Evolutionary conservation across 1,284 basidiomycete species (phyloP), one percentile per base, ranked within the genome.

Genomic region (Lentinula novae-zelandiae): DNA sequence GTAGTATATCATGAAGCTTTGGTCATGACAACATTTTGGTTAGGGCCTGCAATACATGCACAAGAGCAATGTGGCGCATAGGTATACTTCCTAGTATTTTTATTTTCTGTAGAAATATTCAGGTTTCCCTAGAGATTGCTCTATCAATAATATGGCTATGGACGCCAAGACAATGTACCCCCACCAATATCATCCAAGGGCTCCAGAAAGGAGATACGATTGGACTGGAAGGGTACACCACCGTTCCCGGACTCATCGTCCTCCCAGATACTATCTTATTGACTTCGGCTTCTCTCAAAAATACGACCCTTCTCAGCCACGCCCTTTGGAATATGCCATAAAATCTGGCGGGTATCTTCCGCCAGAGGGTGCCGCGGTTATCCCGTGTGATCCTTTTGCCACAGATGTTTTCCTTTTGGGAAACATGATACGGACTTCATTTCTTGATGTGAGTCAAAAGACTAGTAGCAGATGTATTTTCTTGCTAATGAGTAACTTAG

Each of bases 121-220:
- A 27, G 27, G 27, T 27, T 36, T n/a, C 33, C 40, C 33, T 36
- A 78, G 77, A 1, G 77, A 78, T 53, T 69, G 70, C 57, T 68
- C 68, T 55, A 17, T 46, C 5, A 36, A 60, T 9, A 79, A 79
- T 51, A 68, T 77, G 40, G 76, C 76, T 73, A 66, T 77, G 59
- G 73, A 76, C 49, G 67, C 75, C 0, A 60, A 10, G 2, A 46
- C 62, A 2, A 58, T 75, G 44, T 73, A 65, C 55, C 67, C 69
- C 0, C 33, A 69, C 3, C 59, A 64, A 5, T 72, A 64, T 46
- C 71, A 75, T 60, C 73, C 73, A 5, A 48, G 51, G 4, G 38
- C 39, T 5, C 39, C 53, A 0, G 3, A 52, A 3, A 58, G 39
- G 60, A 67, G 51, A 3, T 66, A 51, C 15, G 65, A 70, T 38